Percentiles rank a stretch among this genome's conserved stretches.
phyloP scores from a whole-genome alignment of 129 eudicot genomes.

The carrot (Daucus carota) region DNA sequence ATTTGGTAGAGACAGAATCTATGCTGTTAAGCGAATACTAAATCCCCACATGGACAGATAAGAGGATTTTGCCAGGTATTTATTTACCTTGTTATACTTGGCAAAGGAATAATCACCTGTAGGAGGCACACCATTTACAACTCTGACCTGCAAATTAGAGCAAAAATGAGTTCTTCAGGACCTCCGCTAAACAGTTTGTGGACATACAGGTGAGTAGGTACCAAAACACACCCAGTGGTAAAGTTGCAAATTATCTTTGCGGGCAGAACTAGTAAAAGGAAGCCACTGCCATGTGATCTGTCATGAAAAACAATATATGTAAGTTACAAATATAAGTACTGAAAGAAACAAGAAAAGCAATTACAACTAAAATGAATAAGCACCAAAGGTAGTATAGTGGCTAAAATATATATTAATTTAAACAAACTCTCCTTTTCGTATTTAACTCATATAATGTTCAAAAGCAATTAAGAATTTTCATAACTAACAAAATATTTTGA shows the following conservation, averaged over 20 bases:
- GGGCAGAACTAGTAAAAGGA: slow-evolving; percentile 79
- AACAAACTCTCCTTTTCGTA: too few species aligned
- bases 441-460: too few species aligned
- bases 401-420: too few species aligned
- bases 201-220: not conserved
- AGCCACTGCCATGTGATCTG: slow-evolving; percentile 99
- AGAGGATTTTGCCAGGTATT: slow-evolving; percentile 1
- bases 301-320: slow-evolving; percentile 9
- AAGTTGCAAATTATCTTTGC: slow-evolving; percentile 86
- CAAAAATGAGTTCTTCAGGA: slow-evolving; percentile 4
- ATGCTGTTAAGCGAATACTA: not conserved
- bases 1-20: not conserved
- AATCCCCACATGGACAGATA: not conserved
- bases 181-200: slow-evolving; percentile 10
- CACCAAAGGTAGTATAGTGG: too few species aligned
- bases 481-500: too few species aligned
- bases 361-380: too few species aligned
- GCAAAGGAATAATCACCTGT: slow-evolving; percentile 95
- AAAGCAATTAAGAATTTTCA: too few species aligned
- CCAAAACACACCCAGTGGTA: slow-evolving; percentile 76
- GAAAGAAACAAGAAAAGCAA: not conserved
- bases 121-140: slow-evolving; percentile 91
- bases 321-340: not conserved
- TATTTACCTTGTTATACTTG: slow-evolving; percentile 76
- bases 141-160: slow-evolving; percentile 63